Evolutionary conservation across 805 yeast genomes (phyloP).

Genomic region (Starmerella vaccinii): DNA sequence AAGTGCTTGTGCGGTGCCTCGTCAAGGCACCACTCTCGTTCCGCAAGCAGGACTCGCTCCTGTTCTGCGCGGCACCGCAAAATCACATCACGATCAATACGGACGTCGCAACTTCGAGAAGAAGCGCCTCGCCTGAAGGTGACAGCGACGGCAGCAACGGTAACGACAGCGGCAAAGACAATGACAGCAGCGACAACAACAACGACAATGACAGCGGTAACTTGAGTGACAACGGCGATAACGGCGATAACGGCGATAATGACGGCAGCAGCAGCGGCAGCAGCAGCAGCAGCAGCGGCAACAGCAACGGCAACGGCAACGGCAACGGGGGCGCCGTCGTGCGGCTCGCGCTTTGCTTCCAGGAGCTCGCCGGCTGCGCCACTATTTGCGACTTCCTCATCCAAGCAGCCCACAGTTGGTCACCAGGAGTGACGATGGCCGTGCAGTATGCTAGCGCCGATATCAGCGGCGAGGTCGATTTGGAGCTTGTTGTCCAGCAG

Average conservation of each 20-base stretch:
- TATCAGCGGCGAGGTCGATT: constrained; percentile 39
- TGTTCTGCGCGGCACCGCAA: constrained; percentile 75
- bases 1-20: constrained; percentile 50
- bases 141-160: no score
- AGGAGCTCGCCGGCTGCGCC: constrained; percentile 83
- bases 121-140: no score
- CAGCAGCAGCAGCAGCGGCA: not conserved
- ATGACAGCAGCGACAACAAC: no score
- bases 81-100: no score
- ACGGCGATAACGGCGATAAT: no score
- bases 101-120: no score
- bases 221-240: no score
- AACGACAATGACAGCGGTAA: no score
- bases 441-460: constrained; percentile 7
- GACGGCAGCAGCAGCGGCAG: no score
- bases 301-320: not conserved
- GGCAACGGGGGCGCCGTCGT: constrained; percentile 23
- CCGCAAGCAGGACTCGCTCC: constrained; percentile 86
- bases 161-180: no score
- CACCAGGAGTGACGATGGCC: constrained; percentile 20
- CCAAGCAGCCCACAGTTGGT: constrained; percentile 46
- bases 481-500: constrained; percentile 76
- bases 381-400: constrained; percentile 71
- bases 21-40: constrained; percentile 72
- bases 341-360: constrained; percentile 77